Conservation (phyloP, 2,329 filamentous ascomycete species). For the Fusarium xylarioides region DNA sequence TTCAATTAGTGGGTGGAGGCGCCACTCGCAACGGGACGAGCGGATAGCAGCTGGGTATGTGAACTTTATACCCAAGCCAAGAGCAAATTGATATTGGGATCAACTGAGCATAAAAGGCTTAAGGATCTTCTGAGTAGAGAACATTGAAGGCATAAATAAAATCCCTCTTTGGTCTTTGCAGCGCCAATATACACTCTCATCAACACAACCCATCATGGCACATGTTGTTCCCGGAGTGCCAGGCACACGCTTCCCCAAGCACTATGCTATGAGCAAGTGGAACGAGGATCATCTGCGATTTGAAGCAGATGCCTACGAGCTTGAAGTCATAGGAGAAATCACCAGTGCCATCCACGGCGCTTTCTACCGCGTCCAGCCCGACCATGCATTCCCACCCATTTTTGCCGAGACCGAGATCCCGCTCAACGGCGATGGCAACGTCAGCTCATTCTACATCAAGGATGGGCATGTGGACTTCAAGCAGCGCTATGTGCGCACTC, state of each 20-base stretch:
- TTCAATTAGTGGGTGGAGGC: neutral
- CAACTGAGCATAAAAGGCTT: neutral
- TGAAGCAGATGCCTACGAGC: slow-evolving; percentile 11
- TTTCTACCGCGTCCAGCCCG: slow-evolving; percentile 11
- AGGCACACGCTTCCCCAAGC: slow-evolving; percentile 7
- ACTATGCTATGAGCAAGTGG: slow-evolving; percentile 18
- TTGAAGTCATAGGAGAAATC: slow-evolving; percentile 9
- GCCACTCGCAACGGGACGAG: neutral
- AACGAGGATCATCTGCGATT: slow-evolving; percentile 12
- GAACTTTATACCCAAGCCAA: neutral
- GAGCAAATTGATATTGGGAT: neutral
- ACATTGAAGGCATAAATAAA: neutral
- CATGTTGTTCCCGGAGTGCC: slow-evolving; percentile 4
- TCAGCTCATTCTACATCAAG: slow-evolving; percentile 13
- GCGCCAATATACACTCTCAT: neutral
- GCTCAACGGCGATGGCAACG: slow-evolving; percentile 10
- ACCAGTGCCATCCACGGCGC: slow-evolving; percentile 6
- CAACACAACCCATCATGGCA: neutral
- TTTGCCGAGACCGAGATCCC: slow-evolving; percentile 12
- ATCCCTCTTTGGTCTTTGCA: neutral
- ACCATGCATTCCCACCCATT: slow-evolving; percentile 10
- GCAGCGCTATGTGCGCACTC: slow-evolving; percentile 12
- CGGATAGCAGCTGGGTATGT: neutral
- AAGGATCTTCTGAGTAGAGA: neutral
- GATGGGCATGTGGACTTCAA: slow-evolving; percentile 14